Evolutionary conservation across 75 land plant species (phyloP).

Genomic region (Selaginella moellendorffii): DNA sequence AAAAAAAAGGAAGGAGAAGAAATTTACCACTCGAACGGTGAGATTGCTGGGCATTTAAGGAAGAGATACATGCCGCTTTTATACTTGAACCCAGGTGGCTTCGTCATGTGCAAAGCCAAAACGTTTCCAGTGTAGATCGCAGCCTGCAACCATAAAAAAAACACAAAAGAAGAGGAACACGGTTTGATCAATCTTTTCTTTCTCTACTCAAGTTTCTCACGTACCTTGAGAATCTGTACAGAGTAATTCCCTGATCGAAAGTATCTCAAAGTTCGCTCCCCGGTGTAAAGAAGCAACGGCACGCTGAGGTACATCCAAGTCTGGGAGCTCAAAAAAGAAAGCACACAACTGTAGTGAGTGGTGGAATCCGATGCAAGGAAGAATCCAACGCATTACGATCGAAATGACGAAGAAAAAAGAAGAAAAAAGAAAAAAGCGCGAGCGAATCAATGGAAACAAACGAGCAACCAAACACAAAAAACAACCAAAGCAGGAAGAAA

Average conservation of each 20-base stretch:
- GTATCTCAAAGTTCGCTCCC: slow-evolving; percentile 42
- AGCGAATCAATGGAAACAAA: neutral
- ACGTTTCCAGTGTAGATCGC: slow-evolving; percentile 16
- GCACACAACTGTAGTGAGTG: too few species aligned
- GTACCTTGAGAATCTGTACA: slow-evolving; percentile 51
- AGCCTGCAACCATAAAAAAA: slow-evolving; percentile 8
- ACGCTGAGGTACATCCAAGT: slow-evolving; percentile 76
- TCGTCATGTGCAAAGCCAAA: slow-evolving; percentile 17
- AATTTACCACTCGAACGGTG: slow-evolving; percentile 14
- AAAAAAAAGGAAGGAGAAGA: too few species aligned
- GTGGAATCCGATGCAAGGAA: too few species aligned
- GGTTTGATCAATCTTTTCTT: too few species aligned
- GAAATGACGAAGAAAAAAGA: neutral
- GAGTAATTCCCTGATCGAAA: slow-evolving; percentile 42
- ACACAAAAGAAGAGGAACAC: too few species aligned
- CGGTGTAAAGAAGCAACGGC: slow-evolving; percentile 53
- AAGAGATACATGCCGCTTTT: slow-evolving; percentile 20
- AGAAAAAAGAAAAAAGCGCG: neutral
- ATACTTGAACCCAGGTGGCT: slow-evolving; percentile 19
- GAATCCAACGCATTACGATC: too few species aligned
- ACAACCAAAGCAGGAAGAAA: neutral
- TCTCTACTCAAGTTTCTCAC: neutral
- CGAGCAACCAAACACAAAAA: neutral
- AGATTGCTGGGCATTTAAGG: slow-evolving; percentile 16
- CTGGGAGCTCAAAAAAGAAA: too few species aligned